These are phyloP conservation scores for Dipteronia dyeriana DNA, from an alignment of 345 rosid genomes.

Conservation along the genomic window DNA sequence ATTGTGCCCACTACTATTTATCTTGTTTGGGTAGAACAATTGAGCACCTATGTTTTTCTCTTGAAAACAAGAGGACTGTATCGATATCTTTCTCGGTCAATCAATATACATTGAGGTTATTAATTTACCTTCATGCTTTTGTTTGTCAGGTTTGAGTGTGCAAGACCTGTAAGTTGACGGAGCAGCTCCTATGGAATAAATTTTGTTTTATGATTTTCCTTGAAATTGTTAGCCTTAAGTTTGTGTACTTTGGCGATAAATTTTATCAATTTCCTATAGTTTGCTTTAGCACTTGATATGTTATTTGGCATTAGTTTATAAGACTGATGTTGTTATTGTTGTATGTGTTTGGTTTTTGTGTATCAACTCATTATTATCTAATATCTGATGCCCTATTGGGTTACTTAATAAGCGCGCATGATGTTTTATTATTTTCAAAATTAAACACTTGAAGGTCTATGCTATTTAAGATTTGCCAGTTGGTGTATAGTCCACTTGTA, in stretches of 20 bases:
- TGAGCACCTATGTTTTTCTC: background rate
- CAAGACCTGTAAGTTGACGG: slow-evolving; percentile 20
- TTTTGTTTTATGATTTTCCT: background rate
- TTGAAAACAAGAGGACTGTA: too few relatives aligned
- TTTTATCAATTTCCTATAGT: background rate
- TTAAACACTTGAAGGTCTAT: too few relatives aligned
- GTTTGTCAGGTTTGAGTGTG: slow-evolving; percentile 27
- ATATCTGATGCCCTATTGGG: too few relatives aligned
- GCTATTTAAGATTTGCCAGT: too few relatives aligned
- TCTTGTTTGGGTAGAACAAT: background rate
- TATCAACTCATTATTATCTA: background rate
- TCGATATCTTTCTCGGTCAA: too few relatives aligned
- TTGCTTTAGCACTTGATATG: background rate
- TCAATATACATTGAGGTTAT: background rate
- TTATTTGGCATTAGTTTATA: background rate
- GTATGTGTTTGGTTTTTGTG: background rate
- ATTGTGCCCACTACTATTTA: background rate
- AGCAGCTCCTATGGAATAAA: background rate
- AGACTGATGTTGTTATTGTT: background rate
- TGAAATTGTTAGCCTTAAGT: background rate
- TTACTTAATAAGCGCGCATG: too few relatives aligned
- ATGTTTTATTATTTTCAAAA: too few relatives aligned
- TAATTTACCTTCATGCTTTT: background rate
- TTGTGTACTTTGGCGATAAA: background rate
- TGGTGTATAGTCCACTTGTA: too few relatives aligned